Percentiles rank a stretch among this genome's conserved stretches.
Conservation (phyloP, 805 yeast genomes). For the Blastobotrys parvus region DNA sequence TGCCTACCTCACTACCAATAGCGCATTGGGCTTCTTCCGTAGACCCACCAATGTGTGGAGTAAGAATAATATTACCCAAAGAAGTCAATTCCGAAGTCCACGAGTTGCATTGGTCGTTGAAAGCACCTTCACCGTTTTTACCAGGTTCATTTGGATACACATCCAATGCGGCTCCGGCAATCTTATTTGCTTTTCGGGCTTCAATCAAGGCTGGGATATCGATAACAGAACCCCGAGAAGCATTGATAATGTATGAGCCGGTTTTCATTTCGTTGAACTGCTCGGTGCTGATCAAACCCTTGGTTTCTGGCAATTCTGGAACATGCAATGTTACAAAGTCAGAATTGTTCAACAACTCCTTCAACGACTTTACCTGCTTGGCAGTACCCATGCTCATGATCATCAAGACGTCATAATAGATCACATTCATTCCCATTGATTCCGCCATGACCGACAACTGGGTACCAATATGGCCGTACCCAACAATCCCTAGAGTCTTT, state of each 20-base stretch:
- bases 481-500: slow-evolving; percentile 92
- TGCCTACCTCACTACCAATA: slow-evolving; percentile 90
- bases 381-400: slow-evolving; percentile 97
- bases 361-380: slow-evolving; percentile 77
- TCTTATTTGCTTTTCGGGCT: slow-evolving; percentile 86
- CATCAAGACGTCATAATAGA: slow-evolving; percentile 85
- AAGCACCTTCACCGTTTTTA: slow-evolving; percentile 81
- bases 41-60: slow-evolving; percentile 98
- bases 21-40: slow-evolving; percentile 99
- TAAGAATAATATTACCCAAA: slow-evolving; percentile 79
- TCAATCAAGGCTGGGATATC: slow-evolving; percentile 90
- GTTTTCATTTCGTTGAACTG: slow-evolving; percentile 95
- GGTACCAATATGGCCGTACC: slow-evolving; percentile 97
- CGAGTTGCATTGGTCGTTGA: slow-evolving; percentile 61
- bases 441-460: slow-evolving; percentile 96
- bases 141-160: slow-evolving; percentile 97
- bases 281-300: slow-evolving; percentile 78
- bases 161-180: slow-evolving; percentile 96
- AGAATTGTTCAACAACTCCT: slow-evolving; percentile 69
- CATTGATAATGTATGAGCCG: slow-evolving; percentile 90
- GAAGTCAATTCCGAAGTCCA: slow-evolving; percentile 80
- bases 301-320: slow-evolving; percentile 89
- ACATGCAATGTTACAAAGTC: slow-evolving; percentile 93
- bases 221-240: slow-evolving; percentile 95
- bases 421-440: slow-evolving; percentile 93